phyloP scores from a whole-genome alignment of 2,329 filamentous ascomycete species.

The Ascochyta koolunga region DNA sequence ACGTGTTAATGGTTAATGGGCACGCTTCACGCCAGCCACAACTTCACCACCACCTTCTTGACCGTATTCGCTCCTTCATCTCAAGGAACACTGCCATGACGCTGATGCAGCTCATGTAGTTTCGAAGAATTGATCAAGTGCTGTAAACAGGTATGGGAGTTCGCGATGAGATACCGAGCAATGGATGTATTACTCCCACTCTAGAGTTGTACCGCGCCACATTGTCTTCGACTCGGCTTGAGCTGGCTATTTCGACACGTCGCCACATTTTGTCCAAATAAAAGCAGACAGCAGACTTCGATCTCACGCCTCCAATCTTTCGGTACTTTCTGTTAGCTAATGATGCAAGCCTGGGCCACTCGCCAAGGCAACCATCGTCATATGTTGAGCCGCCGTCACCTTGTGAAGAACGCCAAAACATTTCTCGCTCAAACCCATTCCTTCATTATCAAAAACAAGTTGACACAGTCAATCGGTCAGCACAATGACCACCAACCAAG shows the following conservation, averaged over 20 bases:
- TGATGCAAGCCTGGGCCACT: slow-evolving; percentile 6
- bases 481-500: slow-evolving; percentile 20
- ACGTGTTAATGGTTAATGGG: slow-evolving; percentile 32
- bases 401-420: neutral
- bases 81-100: too few species aligned
- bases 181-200: too few species aligned
- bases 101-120: too few species aligned
- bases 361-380: slow-evolving; percentile 6
- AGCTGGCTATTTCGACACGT: neutral
- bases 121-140: too few species aligned
- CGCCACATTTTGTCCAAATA: too few species aligned
- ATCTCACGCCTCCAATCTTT: neutral
- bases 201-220: neutral
- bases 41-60: neutral
- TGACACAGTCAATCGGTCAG: neutral
- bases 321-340: slow-evolving; percentile 7
- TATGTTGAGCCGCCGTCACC: neutral
- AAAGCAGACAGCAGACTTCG: too few species aligned
- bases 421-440: neutral
- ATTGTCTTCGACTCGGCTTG: neutral
- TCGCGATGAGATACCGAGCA: too few species aligned
- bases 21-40: slow-evolving; percentile 15
- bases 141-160: too few species aligned
- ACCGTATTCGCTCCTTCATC: too few species aligned
- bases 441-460: too few species aligned